Conservation (phyloP, 2,329 filamentous ascomycete species). For the Arthrobotrys sphaeroides region DNA sequence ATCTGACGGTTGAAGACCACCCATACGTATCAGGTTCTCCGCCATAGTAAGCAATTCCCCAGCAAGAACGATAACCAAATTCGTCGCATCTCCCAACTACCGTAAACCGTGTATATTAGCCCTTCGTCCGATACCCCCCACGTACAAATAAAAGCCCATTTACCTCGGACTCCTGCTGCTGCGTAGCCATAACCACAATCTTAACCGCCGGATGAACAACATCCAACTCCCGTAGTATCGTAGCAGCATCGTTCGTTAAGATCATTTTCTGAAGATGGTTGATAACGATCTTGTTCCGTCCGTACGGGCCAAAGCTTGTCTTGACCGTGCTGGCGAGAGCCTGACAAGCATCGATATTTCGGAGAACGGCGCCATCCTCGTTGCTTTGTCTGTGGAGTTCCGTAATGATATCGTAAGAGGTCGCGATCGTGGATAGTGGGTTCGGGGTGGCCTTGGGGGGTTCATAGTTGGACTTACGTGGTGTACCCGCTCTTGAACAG, state of each 20-base stretch:
- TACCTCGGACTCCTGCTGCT: slow-evolving; percentile 92
- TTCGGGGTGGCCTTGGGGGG: slow-evolving; percentile 49
- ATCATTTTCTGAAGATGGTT: slow-evolving; percentile 99
- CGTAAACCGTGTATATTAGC: background rate
- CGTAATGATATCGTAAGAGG: slow-evolving; percentile 46
- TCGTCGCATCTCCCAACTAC: slow-evolving; percentile 94
- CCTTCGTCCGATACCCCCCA: background rate
- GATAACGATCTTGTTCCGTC: slow-evolving; percentile 99
- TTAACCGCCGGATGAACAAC: slow-evolving; percentile 98
- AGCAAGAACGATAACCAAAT: slow-evolving; percentile 93
- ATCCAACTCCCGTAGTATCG: slow-evolving; percentile 95
- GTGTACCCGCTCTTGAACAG: slow-evolving; percentile 97
- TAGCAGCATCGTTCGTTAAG: slow-evolving; percentile 95
- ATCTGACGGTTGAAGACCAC: slow-evolving; percentile 90
- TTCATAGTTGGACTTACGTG: slow-evolving; percentile 70
- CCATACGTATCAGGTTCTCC: slow-evolving; percentile 94
- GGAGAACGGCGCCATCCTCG: slow-evolving; percentile 97
- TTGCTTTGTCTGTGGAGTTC: slow-evolving; percentile 80
- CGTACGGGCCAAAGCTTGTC: slow-evolving; percentile 95
- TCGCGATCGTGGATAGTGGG: slow-evolving; percentile 45
- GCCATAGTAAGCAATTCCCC: slow-evolving; percentile 97
- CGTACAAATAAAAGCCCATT: background rate
- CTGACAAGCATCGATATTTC: slow-evolving; percentile 98
- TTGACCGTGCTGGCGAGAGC: slow-evolving; percentile 95
- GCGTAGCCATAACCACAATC: slow-evolving; percentile 96